Evolutionary conservation across 306 rosid species (phyloP).

Genomic region (Myrica gale): DNA sequence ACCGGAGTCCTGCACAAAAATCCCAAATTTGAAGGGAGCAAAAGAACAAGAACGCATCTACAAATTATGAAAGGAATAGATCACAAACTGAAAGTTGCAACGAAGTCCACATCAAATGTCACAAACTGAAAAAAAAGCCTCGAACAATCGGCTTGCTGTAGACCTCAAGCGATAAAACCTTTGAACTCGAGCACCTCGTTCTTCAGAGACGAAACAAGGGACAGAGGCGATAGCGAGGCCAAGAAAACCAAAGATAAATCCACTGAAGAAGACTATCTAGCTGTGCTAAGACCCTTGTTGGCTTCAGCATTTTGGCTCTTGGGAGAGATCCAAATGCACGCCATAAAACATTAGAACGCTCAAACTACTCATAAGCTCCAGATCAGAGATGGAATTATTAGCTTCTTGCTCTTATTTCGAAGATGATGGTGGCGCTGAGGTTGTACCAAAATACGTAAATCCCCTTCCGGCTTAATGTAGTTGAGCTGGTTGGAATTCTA

Average conservation of each 20-base stretch:
- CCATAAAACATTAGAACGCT: slow-evolving; percentile 8
- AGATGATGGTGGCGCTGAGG: background rate
- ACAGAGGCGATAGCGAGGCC: slow-evolving; percentile 4
- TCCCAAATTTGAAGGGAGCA: slow-evolving; percentile 2
- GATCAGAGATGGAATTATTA: background rate
- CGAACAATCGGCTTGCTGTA: no score
- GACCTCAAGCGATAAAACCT: no score
- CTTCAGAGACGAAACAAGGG: slow-evolving; percentile 13
- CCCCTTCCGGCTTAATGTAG: no score
- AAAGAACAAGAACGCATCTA: background rate
- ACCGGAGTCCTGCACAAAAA: slow-evolving; percentile 42
- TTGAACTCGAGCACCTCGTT: background rate
- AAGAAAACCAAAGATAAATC: slow-evolving; percentile 13
- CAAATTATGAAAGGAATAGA: background rate
- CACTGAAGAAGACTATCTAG: background rate
- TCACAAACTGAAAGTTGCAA: background rate
- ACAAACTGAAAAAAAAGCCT: background rate
- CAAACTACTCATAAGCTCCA: slow-evolving; percentile 10
- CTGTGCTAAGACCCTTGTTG: background rate
- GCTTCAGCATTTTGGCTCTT: background rate
- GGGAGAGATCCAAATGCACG: slow-evolving; percentile 14
- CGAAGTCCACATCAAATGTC: background rate
- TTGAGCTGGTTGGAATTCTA: no score
- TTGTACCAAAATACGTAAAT: background rate
- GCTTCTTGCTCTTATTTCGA: slow-evolving; percentile 5